A percentile compares a stretch with the other conserved stretches of the same genome.
phyloP scores from a whole-genome alignment of 2,329 filamentous ascomycete species.

The Ilyonectria destructans region DNA sequence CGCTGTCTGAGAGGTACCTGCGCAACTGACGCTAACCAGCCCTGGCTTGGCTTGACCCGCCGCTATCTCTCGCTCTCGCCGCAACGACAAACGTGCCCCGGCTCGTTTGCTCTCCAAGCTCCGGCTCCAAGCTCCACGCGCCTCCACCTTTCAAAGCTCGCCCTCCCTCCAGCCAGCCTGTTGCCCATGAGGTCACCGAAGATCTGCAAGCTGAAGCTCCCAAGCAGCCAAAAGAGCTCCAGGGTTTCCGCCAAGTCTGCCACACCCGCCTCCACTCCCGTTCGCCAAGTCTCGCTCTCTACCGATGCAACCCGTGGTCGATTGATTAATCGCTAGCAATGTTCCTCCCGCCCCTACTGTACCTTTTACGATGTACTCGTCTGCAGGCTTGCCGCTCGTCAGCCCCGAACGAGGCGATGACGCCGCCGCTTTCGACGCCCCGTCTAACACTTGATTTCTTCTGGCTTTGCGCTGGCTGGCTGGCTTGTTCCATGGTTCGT shows the following conservation, averaged over 20 bases:
- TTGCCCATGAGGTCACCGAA: constrained; percentile 28
- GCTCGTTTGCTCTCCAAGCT: too few species aligned
- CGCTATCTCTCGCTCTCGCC: too few species aligned
- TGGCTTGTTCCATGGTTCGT: too few species aligned
- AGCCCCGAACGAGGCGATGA: constrained; percentile 46
- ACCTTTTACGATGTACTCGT: constrained; percentile 14
- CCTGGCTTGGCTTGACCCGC: too few species aligned
- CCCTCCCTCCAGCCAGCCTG: constrained; percentile 9
- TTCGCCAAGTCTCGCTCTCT: constrained; percentile 32
- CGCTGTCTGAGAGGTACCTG: too few species aligned
- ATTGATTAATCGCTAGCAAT: constrained; percentile 24
- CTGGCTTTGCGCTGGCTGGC: background rate
- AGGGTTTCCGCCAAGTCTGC: constrained; percentile 13
- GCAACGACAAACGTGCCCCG: too few species aligned
- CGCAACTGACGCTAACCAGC: too few species aligned
- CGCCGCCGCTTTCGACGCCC: constrained; percentile 32
- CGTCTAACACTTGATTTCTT: constrained; percentile 12
- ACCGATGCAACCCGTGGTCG: constrained; percentile 18
- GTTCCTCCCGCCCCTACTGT: too few species aligned
- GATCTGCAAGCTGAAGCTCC: constrained; percentile 9
- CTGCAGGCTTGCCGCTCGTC: too few species aligned
- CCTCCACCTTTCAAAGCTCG: constrained; percentile 25
- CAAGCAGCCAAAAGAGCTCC: background rate
- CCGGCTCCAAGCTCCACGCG: too few species aligned
- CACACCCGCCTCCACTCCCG: constrained; percentile 42